phyloP scores from a whole-genome alignment of 345 rosid genomes.

The Brassica rapa region DNA sequence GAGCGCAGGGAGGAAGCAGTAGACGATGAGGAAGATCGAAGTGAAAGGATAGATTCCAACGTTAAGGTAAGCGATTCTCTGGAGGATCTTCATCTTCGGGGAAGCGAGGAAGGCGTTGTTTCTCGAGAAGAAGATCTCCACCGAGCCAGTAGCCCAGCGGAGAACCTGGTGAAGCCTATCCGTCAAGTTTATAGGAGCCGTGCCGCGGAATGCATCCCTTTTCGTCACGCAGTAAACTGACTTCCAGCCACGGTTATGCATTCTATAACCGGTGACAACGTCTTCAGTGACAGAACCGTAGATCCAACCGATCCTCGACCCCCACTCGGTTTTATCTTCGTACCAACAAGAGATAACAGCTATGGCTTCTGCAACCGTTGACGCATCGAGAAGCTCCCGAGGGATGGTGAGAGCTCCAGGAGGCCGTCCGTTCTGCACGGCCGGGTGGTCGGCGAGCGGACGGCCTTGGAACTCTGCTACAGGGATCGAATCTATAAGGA shows the following conservation, averaged over 20 bases:
- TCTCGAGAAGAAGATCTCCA: slow-evolving; percentile 76
- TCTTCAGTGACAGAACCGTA: slow-evolving; percentile 86
- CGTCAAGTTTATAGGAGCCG: slow-evolving; percentile 74
- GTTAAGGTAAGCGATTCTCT: slow-evolving; percentile 70
- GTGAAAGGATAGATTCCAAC: slow-evolving; percentile 87
- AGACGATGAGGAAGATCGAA: slow-evolving; percentile 66
- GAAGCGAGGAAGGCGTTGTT: slow-evolving; percentile 72
- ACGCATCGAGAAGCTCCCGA: slow-evolving; percentile 80
- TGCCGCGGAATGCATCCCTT: slow-evolving; percentile 74
- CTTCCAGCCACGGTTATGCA: slow-evolving; percentile 92
- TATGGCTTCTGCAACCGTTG: slow-evolving; percentile 80
- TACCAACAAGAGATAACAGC: slow-evolving; percentile 78
- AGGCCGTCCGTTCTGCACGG: slow-evolving; percentile 59
- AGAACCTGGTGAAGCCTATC: slow-evolving; percentile 84
- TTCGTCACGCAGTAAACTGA: slow-evolving; percentile 75
- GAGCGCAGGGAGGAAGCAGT: slow-evolving; percentile 69
- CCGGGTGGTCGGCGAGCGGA: slow-evolving; percentile 66
- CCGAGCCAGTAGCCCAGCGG: slow-evolving; percentile 89
- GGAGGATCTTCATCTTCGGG: slow-evolving; percentile 64
- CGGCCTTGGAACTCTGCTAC: slow-evolving; percentile 82
- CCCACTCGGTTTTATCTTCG: slow-evolving; percentile 85
- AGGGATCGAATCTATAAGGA: slow-evolving; percentile 67
- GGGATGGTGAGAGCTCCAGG: slow-evolving; percentile 80
- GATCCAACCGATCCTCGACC: slow-evolving; percentile 81
- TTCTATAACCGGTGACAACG: slow-evolving; percentile 76